Evolutionary conservation across 306 rosid species (phyloP).

Genomic region (Purshia tridentata): DNA sequence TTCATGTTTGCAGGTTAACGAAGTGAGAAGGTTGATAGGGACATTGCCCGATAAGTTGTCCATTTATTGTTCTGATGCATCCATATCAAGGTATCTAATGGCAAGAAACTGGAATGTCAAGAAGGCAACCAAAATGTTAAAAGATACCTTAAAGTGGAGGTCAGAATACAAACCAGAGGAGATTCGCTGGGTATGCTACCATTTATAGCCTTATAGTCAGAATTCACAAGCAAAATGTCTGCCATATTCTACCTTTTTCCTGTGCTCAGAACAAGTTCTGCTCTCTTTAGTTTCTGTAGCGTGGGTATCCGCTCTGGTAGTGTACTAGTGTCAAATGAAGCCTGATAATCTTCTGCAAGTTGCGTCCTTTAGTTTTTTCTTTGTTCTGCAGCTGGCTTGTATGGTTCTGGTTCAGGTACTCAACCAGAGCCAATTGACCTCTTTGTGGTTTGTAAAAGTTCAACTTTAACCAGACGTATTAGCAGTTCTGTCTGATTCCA

Average conservation of each 20-base stretch:
- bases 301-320: background rate
- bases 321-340: constrained; percentile 3
- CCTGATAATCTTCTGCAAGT: constrained; percentile 6
- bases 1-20: constrained; percentile 56
- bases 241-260: background rate
- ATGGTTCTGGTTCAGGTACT: background rate
- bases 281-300: background rate
- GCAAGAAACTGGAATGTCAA: constrained; percentile 94
- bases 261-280: background rate
- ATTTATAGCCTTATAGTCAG: background rate
- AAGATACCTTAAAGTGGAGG: constrained; percentile 82
- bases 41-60: constrained; percentile 58
- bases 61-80: constrained; percentile 73
- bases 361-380: background rate
- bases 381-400: constrained; percentile 1
- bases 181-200: constrained; percentile 73
- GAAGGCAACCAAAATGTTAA: constrained; percentile 82
- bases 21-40: constrained; percentile 69
- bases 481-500: constrained; percentile 4
- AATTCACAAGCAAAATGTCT: constrained; percentile 1
- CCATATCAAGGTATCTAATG: constrained; percentile 64
- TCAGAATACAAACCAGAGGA: constrained; percentile 75
- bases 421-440: background rate
- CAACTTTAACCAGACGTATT: background rate
- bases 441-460: background rate